phyloP scores from a whole-genome alignment of 164 flowering plant species.

The Amborella trichopoda region DNA sequence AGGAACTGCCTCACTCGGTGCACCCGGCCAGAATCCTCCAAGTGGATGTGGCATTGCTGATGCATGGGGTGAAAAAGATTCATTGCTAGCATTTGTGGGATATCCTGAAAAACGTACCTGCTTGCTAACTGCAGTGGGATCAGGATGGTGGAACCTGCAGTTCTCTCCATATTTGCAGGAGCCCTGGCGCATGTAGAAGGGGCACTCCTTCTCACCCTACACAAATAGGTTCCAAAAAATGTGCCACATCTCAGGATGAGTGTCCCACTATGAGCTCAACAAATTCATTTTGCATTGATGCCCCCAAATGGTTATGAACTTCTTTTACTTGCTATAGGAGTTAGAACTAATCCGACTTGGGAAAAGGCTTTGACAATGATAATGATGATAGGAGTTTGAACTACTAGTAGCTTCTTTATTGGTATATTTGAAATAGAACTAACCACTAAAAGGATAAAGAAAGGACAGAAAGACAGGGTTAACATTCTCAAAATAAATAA shows the following conservation, averaged over 20 bases:
- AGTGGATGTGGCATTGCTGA: constrained; percentile 25
- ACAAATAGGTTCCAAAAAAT: too few relatives aligned
- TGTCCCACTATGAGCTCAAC: too few relatives aligned
- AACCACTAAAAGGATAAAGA: background rate
- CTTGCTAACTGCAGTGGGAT: constrained; percentile 48
- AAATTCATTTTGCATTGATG: too few relatives aligned
- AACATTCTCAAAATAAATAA: too few relatives aligned
- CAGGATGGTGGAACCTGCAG: constrained; percentile 95
- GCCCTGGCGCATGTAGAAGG: constrained; percentile 84
- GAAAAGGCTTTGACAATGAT: too few relatives aligned
- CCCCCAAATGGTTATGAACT: too few relatives aligned
- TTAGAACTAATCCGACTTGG: too few relatives aligned
- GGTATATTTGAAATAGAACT: background rate
- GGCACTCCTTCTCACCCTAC: constrained; percentile 94
- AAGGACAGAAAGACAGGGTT: too few relatives aligned
- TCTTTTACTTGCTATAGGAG: too few relatives aligned
- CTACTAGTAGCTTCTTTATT: background rate
- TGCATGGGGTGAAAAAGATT: constrained; percentile 28
- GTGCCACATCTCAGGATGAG: too few relatives aligned
- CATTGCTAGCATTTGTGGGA: constrained; percentile 24
- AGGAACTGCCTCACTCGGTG: constrained; percentile 37
- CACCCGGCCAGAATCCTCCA: constrained; percentile 41
- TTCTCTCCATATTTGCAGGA: constrained; percentile 76
- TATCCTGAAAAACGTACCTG: constrained; percentile 33
- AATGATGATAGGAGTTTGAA: background rate